Base-by-base conservation (phyloP, 257 asterid species). In the Plantago elongata region DNA sequence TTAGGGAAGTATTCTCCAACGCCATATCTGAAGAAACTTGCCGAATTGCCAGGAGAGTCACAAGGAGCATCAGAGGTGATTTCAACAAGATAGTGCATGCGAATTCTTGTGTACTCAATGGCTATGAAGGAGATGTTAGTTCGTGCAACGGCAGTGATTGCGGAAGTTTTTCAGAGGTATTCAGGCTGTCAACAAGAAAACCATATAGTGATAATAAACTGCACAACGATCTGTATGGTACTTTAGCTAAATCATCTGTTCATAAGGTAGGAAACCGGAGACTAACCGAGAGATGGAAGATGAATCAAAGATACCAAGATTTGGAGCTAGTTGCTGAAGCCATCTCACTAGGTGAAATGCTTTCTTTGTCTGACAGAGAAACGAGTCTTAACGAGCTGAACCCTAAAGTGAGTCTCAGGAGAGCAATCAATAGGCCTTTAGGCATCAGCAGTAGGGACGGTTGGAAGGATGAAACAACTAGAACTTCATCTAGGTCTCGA, bases 281-380 rank as follows among this genome's bases (percentile, higher is more conserved):
- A 68, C 62, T 74, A 17, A 70, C 81, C 12, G 89, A 84, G 69
- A 76, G 91, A 70, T 86, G 95, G 94, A 84, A 75, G 78, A 70
- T 69, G 75, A 63, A 81, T 72, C 80, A 63, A 18, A 70, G 59
- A 65, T 64, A 65, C 64, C 83, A 54, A 63, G 83, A 72, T 67
- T 54, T 74, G 57, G 89, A 82, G 73, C 46, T 76, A 54, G 57
- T 61, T 67, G 77, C 65, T 64, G 61, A 67, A 69, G 74, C 69
- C 64, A 77, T 72, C 51, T 77, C 93, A 54, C 74, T 80, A 16
- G 89, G 89, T 57, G 85, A 86, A 75, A 74, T 86, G 83, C 88
- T 86, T 65, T 72, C 80, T 37, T 50, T 61, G 13, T 79, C 81
- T 51, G 83, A 75, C 62, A 78, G 50, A 61, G 76, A 68, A 71